phyloP scores from a whole-genome alignment of 2,329 filamentous ascomycete species.

The Aureobasidium pullulans region DNA sequence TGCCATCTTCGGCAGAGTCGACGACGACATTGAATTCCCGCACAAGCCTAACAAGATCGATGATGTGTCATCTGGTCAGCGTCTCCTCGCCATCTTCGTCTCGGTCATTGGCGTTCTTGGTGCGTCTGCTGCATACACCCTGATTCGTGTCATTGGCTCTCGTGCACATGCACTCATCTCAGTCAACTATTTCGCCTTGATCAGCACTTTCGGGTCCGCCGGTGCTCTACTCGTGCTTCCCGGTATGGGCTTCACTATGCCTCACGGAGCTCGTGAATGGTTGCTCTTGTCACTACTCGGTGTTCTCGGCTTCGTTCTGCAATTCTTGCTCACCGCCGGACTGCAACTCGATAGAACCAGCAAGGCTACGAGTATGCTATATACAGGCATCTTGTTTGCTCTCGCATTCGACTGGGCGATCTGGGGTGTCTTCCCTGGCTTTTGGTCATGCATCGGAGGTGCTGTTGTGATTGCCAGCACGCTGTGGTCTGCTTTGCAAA shows the following conservation, averaged over 20 bases:
- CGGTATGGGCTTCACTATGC: not conserved
- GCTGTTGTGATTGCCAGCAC: slow-evolving; percentile 8
- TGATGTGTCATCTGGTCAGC: not conserved
- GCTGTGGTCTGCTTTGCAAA: slow-evolving; percentile 4
- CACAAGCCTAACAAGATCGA: not conserved
- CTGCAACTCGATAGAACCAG: slow-evolving; percentile 1
- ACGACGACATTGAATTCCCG: not conserved
- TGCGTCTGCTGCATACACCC: slow-evolving; percentile 1
- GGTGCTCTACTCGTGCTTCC: not conserved
- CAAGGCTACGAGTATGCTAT: slow-evolving; percentile 11
- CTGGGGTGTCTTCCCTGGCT: slow-evolving; percentile 5
- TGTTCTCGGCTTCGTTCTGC: slow-evolving; percentile 6
- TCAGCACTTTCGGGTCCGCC: not conserved
- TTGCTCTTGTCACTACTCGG: not conserved
- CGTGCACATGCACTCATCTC: slow-evolving; percentile 4
- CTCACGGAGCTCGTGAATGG: not conserved
- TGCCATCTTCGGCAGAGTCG: slow-evolving; percentile 4
- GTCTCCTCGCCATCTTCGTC: slow-evolving; percentile 2
- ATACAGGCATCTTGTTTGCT: slow-evolving; percentile 5
- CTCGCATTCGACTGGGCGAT: slow-evolving; percentile 3
- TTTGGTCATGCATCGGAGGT: slow-evolving; percentile 4
- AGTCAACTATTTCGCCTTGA: slow-evolving; percentile 7
- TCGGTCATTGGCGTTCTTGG: slow-evolving; percentile 6
- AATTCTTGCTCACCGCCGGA: slow-evolving; percentile 7
- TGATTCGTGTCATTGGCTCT: slow-evolving; percentile 5